Conservation (phyloP, 1,139 yeast species). For the Saccharomyces hybrid region DNA sequence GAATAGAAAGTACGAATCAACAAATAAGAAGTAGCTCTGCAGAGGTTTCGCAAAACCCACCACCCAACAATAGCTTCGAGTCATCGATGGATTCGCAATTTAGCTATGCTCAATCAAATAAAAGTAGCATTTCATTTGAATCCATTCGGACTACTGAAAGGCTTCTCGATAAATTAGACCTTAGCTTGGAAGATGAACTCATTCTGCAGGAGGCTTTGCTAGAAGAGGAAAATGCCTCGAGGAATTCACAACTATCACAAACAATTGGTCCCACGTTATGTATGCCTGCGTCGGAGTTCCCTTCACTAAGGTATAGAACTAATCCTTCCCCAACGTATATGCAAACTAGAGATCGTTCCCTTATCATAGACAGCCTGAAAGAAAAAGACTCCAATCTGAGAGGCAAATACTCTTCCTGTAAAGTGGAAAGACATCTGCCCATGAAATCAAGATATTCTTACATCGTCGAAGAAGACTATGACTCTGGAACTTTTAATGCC, state of each 20-base stretch:
- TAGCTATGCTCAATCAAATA: constrained; percentile 3
- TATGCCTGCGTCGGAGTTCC: constrained; percentile 30
- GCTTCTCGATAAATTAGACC: constrained; percentile 28
- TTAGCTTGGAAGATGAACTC: constrained; percentile 29
- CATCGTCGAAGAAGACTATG: constrained; percentile 28
- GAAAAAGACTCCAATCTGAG: constrained; percentile 13
- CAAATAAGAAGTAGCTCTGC: neutral
- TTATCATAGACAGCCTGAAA: constrained; percentile 7
- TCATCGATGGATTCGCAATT: neutral
- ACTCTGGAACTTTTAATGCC: constrained; percentile 6
- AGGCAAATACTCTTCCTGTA: constrained; percentile 16
- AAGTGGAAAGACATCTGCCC: constrained; percentile 27
- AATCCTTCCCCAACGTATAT: neutral
- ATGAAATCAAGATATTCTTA: constrained; percentile 27
- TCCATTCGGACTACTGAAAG: constrained; percentile 28
- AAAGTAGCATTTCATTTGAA: constrained; percentile 25
- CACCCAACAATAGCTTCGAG: neutral
- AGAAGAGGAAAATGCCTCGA: constrained; percentile 14
- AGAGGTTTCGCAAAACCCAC: neutral
- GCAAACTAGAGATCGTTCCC: neutral
- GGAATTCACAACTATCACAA: constrained; percentile 1
- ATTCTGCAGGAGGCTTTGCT: constrained; percentile 22
- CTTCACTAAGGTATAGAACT: constrained; percentile 21
- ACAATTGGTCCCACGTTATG: constrained; percentile 18
- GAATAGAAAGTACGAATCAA: neutral